Evolutionary conservation across 2,329 filamentous ascomycete species (phyloP).

Genomic region (Achaetomium macrosporum): DNA sequence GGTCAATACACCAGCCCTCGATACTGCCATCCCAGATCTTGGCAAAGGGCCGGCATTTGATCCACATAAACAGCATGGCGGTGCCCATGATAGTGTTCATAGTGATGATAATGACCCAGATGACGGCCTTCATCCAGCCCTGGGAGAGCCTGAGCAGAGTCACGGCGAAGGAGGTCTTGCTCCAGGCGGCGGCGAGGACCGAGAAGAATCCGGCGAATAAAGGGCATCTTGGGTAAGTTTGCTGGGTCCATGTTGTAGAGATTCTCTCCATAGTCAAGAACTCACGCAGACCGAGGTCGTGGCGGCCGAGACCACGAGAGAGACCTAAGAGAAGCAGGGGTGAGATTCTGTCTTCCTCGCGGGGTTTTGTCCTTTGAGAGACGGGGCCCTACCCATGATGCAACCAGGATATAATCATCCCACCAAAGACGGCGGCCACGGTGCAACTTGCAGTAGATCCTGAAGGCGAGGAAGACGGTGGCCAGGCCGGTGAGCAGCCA

Average conservation of each 20-base stretch:
- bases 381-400: constrained; percentile 19
- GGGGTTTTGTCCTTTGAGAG: neutral
- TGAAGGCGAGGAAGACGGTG: constrained; percentile 17
- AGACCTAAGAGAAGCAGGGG: neutral
- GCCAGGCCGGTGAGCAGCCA: constrained; percentile 20
- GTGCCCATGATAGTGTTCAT: constrained; percentile 23
- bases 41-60: constrained; percentile 12
- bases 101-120: constrained; percentile 30
- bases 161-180: constrained; percentile 36
- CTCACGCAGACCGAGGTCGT: constrained; percentile 19
- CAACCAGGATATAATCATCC: constrained; percentile 23
- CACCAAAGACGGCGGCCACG: constrained; percentile 22
- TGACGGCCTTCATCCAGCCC: constrained; percentile 23
- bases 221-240: constrained; percentile 17
- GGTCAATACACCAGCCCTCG: constrained; percentile 11
- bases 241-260: constrained; percentile 16
- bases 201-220: constrained; percentile 27
- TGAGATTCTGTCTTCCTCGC: neutral
- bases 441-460: constrained; percentile 20
- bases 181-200: constrained; percentile 32
- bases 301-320: constrained; percentile 21
- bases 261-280: constrained; percentile 22
- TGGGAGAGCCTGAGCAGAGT: constrained; percentile 30
- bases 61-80: constrained; percentile 14
- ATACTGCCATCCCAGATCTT: constrained; percentile 8